Evolutionary conservation across 768 basidiomycete genomes (phyloP).

Genomic region (Lactifluus volemus): DNA sequence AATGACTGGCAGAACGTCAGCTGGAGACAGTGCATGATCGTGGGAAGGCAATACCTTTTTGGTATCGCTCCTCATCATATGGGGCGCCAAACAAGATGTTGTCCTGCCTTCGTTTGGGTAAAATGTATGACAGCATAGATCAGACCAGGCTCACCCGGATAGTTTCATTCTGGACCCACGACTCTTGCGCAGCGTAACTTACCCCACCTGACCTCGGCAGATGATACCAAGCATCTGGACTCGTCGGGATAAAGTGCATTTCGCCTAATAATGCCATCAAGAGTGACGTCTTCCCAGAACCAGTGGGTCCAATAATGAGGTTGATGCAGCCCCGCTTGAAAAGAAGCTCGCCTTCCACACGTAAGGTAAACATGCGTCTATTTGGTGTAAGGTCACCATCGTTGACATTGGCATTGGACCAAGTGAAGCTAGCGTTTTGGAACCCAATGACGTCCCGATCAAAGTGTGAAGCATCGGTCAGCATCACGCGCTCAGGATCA

Average conservation of each 20-base stretch:
- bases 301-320: constrained; percentile 51
- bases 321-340: constrained; percentile 50
- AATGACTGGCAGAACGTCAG: constrained; percentile 1
- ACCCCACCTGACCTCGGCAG: constrained; percentile 63
- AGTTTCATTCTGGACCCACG: constrained; percentile 79
- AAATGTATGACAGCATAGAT: background rate
- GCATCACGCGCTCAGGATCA: constrained; percentile 10
- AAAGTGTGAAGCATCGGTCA: constrained; percentile 16
- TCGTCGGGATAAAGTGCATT: constrained; percentile 51
- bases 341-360: constrained; percentile 42
- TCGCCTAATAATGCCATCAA: constrained; percentile 61
- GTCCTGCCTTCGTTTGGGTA: constrained; percentile 24
- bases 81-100: constrained; percentile 44
- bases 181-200: constrained; percentile 76
- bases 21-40: background rate
- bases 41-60: constrained; percentile 25
- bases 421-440: constrained; percentile 44
- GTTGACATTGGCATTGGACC: constrained; percentile 33
- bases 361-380: constrained; percentile 40
- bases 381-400: constrained; percentile 34
- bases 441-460: constrained; percentile 37
- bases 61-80: constrained; percentile 38
- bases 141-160: constrained; percentile 37
- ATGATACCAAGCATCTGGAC: constrained; percentile 53
- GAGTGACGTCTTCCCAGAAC: constrained; percentile 52